These are phyloP conservation scores for Phellinidium pouzarii DNA, from an alignment of 1,284 basidiomycete genomes.

Conservation along the genomic window DNA sequence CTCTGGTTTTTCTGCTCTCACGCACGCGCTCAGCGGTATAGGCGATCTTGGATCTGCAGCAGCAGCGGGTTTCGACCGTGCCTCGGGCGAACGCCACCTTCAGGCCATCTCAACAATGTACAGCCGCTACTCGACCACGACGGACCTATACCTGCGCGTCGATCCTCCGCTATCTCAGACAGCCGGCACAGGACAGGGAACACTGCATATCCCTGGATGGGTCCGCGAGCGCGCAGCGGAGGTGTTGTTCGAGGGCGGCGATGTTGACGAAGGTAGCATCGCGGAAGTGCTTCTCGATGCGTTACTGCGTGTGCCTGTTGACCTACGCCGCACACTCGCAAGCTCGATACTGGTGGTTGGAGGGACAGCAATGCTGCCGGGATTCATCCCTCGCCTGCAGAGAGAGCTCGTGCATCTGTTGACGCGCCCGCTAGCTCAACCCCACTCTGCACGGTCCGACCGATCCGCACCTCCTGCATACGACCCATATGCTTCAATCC, in stretches of 20 bases:
- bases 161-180: constrained; percentile 52
- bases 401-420: constrained; percentile 57
- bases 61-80: constrained; percentile 21
- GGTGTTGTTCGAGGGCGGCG: constrained; percentile 85
- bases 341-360: constrained; percentile 81
- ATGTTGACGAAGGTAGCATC: constrained; percentile 77
- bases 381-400: constrained; percentile 83
- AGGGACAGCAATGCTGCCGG: constrained; percentile 87
- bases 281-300: constrained; percentile 76
- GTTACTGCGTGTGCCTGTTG: constrained; percentile 82
- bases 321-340: constrained; percentile 76
- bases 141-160: constrained; percentile 60
- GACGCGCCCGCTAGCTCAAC: constrained; percentile 23
- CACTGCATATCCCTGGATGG: constrained; percentile 89
- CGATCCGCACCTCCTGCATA: constrained; percentile 42
- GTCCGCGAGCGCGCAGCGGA: constrained; percentile 87
- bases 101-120: constrained; percentile 65
- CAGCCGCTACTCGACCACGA: constrained; percentile 65
- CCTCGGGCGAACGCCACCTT: constrained; percentile 44
- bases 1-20: constrained; percentile 53
- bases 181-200: constrained; percentile 65
- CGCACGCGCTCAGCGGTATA: constrained; percentile 30
- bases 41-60: constrained; percentile 24
- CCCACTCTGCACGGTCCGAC: constrained; percentile 31
- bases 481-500: constrained; percentile 67